Percentiles rank a stretch among this genome's conserved stretches.
phyloP scores from a whole-genome alignment of 805 yeast species.

The Komagataella pastoris region DNA sequence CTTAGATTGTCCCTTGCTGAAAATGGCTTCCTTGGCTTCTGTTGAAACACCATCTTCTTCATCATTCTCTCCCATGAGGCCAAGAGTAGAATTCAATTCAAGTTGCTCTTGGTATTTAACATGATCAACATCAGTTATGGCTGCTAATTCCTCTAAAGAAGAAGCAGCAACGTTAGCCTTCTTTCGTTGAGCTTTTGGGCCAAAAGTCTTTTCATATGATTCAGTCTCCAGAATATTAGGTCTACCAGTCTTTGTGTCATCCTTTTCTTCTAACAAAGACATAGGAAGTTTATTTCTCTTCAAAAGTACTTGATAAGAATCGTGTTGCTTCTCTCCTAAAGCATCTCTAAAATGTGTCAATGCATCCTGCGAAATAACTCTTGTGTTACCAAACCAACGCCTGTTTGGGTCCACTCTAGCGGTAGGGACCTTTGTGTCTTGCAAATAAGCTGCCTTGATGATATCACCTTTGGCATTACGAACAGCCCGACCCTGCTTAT shows the following conservation, averaged over 20 bases:
- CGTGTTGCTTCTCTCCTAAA: constrained; percentile 71
- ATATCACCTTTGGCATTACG: constrained; percentile 83
- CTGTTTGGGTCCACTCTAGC: constrained; percentile 95
- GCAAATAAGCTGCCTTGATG: constrained; percentile 76
- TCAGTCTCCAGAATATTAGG: constrained; percentile 83
- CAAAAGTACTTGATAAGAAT: constrained; percentile 73
- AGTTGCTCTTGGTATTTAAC: constrained; percentile 58
- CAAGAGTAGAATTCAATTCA: constrained; percentile 62
- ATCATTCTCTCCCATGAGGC: constrained; percentile 61
- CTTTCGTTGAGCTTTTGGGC: constrained; percentile 90
- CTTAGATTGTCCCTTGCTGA: constrained; percentile 94
- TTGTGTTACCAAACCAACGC: constrained; percentile 95
- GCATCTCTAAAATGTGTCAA: constrained; percentile 89
- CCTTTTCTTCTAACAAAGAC: constrained; percentile 86
- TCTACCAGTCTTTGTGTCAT: constrained; percentile 60
- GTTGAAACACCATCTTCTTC: constrained; percentile 71
- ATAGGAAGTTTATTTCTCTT: constrained; percentile 89
- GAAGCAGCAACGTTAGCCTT: constrained; percentile 69
- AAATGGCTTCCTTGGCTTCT: constrained; percentile 91
- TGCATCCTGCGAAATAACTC: constrained; percentile 97
- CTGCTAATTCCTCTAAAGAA: constrained; percentile 70
- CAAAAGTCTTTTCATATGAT: constrained; percentile 69
- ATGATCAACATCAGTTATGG: constrained; percentile 40
- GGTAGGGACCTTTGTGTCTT: constrained; percentile 73
- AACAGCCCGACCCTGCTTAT: constrained; percentile 79